Conservation (phyloP, 2,329 filamentous ascomycete genomes). For the Colletotrichum graminicola region DNA sequence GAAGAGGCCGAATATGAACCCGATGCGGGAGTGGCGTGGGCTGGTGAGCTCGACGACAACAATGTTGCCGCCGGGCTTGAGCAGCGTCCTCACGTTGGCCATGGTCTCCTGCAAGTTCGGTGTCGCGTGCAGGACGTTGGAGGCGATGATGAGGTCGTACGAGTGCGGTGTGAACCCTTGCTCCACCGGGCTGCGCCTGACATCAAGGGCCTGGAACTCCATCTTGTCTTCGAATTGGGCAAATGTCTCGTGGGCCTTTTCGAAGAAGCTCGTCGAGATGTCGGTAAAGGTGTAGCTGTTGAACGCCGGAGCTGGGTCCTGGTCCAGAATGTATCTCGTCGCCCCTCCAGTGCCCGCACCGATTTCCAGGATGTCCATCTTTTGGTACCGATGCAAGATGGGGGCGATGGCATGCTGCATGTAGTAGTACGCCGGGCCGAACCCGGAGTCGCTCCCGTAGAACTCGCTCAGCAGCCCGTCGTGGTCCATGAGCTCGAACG, state of each 20-base stretch:
- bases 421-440: neutral
- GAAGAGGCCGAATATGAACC: neutral
- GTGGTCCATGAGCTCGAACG: constrained; percentile 8
- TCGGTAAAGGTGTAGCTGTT: neutral
- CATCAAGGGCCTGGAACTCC: neutral
- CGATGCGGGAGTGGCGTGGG: neutral
- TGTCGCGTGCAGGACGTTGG: neutral
- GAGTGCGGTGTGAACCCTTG: neutral
- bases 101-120: neutral
- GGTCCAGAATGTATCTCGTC: neutral
- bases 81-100: neutral
- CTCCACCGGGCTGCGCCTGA: neutral
- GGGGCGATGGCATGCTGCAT: neutral
- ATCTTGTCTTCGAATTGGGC: neutral
- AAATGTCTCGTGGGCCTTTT: neutral
- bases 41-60: neutral
- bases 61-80: neutral
- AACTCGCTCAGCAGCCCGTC: neutral
- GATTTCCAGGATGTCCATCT: neutral
- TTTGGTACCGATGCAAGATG: neutral
- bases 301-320: neutral
- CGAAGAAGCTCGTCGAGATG: neutral
- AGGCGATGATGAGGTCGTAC: neutral
- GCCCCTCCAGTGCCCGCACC: constrained; percentile 41
- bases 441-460: neutral